Percentiles rank a stretch among this genome's conserved stretches.
These are phyloP conservation scores for Ploettnerulaceae sp. DNA, from an alignment of 2,329 filamentous ascomycete genomes.

Conservation along the genomic window DNA sequence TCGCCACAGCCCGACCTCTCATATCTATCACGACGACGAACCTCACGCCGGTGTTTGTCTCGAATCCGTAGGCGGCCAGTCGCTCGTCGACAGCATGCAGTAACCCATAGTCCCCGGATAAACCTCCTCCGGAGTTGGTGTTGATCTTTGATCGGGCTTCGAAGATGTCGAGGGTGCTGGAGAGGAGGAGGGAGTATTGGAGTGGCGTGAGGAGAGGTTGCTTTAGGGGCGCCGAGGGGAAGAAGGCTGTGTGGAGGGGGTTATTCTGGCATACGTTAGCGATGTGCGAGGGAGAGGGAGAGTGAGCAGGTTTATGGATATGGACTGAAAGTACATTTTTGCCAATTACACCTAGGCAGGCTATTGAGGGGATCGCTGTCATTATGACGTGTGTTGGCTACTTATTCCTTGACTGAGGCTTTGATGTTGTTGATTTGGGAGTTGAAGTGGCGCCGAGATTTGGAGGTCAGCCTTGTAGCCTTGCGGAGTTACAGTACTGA, in stretches of 20 bases:
- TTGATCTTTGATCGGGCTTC: conserved; percentile 74
- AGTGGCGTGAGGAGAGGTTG: conserved; percentile 64
- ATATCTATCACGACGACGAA: conserved; percentile 90
- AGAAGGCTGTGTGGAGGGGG: conserved; percentile 87
- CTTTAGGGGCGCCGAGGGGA: conserved; percentile 52
- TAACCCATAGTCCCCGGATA: conserved; percentile 82
- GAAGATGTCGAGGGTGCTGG: conserved; percentile 89
- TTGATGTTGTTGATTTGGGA: conserved; percentile 4
- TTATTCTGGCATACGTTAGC: conserved; percentile 64
- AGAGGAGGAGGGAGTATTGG: conserved; percentile 87
- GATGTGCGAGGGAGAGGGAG: background rate
- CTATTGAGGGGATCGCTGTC: conserved; percentile 70
- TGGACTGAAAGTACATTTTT: conserved; percentile 64
- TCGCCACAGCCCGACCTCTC: conserved; percentile 53
- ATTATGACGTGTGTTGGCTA: too few relatives aligned
- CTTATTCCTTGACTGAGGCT: background rate
- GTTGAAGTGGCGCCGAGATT: conserved; percentile 2
- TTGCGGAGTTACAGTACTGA: background rate
- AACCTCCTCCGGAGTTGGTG: conserved; percentile 43
- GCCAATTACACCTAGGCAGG: conserved; percentile 89
- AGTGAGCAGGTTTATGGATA: background rate
- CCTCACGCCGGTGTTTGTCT: conserved; percentile 92
- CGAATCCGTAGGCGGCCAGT: conserved; percentile 88
- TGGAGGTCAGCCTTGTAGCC: conserved; percentile 17
- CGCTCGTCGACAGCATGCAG: conserved; percentile 92